Conservation (phyloP, 768 basidiomycete genomes). For the Kwoniella shandongensis region DNA sequence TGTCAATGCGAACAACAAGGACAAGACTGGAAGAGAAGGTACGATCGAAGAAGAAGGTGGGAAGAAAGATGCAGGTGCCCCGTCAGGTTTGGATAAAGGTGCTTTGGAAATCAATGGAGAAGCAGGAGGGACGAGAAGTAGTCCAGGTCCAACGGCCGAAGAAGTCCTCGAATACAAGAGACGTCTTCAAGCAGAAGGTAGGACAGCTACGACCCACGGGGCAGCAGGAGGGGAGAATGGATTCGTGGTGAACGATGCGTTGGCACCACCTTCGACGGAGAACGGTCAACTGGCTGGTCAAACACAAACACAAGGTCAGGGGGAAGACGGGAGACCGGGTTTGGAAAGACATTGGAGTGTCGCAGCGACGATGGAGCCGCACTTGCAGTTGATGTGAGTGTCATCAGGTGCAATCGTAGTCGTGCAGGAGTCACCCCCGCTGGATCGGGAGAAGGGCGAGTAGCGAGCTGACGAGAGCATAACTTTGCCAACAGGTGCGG, state of each 20-base stretch:
- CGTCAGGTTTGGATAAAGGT: constrained; percentile 39
- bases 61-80: constrained; percentile 40
- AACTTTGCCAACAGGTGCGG: constrained; percentile 63
- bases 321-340: constrained; percentile 12
- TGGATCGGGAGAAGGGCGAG: too few relatives aligned
- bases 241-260: background rate
- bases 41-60: constrained; percentile 43
- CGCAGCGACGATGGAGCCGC: constrained; percentile 66
- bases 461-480: background rate
- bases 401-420: too few relatives aligned
- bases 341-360: constrained; percentile 21
- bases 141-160: constrained; percentile 39
- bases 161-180: constrained; percentile 28
- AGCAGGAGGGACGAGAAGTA: constrained; percentile 36
- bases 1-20: constrained; percentile 11
- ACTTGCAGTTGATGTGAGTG: constrained; percentile 70
- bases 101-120: constrained; percentile 39
- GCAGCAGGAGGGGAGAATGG: too few relatives aligned
- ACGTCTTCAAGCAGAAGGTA: constrained; percentile 8
- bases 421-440: too few relatives aligned
- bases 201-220: background rate
- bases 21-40: constrained; percentile 30
- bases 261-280: background rate
- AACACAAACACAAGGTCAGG: background rate
- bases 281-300: constrained; percentile 14